Evolutionary conservation across 169 alveolate species (phyloP).

Genomic region (Plasmodium cynomolgi): DNA sequence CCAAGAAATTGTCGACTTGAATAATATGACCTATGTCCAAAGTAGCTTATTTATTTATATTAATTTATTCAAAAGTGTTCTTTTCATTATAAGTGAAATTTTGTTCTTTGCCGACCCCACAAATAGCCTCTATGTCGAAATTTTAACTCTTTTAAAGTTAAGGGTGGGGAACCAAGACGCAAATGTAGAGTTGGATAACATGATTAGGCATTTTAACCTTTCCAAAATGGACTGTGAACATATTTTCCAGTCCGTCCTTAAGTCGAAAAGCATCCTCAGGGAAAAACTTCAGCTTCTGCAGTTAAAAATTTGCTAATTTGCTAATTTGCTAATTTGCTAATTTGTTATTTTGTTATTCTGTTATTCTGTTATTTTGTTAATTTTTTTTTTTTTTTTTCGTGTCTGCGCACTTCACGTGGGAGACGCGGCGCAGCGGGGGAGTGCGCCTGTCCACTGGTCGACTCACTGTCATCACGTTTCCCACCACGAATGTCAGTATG

Average conservation of each 20-base stretch:
- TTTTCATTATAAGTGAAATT: constrained; percentile 70
- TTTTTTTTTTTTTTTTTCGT: not conserved
- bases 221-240: constrained; percentile 57
- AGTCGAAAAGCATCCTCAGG: constrained; percentile 49
- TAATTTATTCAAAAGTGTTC: constrained; percentile 67
- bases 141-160: constrained; percentile 59
- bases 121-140: constrained; percentile 47
- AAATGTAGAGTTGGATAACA: constrained; percentile 40
- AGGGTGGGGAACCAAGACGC: not conserved
- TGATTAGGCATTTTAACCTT: constrained; percentile 11
- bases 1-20: constrained; percentile 43
- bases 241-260: constrained; percentile 55
- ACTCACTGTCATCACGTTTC: not conserved
- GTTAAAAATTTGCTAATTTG: constrained; percentile 44
- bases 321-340: not conserved
- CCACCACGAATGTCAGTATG: not conserved
- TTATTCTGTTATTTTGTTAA: not conserved
- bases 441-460: not conserved
- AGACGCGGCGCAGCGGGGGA: not conserved
- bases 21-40: constrained; percentile 62
- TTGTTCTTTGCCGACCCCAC: constrained; percentile 53
- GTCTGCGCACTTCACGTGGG: not conserved
- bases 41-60: constrained; percentile 54
- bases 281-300: constrained; percentile 70
- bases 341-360: too few relatives aligned